Evolutionary conservation across 176 grass and related monocot species (phyloP).

Genomic region (Carex pumila): DNA sequence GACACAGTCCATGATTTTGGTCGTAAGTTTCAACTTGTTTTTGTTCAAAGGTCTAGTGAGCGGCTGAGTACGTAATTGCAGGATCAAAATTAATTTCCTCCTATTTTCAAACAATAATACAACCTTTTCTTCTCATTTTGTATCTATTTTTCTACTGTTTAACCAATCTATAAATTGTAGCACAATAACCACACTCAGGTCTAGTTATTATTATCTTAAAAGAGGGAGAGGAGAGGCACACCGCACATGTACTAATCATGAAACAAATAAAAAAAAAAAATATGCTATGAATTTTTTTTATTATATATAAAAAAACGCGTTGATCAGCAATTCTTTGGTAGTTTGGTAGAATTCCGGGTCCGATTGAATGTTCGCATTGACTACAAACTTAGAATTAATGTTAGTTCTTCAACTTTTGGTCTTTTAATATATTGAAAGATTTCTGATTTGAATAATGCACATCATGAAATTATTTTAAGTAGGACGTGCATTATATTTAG

Average conservation of each 20-base stretch:
- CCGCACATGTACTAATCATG: too few species aligned
- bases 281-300: too few species aligned
- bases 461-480: too few species aligned
- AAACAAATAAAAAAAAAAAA: background rate
- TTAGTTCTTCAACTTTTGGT: background rate
- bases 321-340: background rate
- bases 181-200: too few species aligned
- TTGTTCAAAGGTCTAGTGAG: background rate
- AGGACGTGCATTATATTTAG: too few species aligned
- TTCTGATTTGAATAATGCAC: background rate
- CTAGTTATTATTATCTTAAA: background rate
- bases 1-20: background rate
- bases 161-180: too few species aligned
- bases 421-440: background rate
- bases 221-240: too few species aligned
- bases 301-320: background rate
- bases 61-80: too few species aligned
- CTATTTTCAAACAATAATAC: too few species aligned
- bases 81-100: too few species aligned
- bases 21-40: background rate
- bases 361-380: background rate
- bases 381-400: background rate
- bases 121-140: too few species aligned
- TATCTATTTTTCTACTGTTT: too few species aligned
- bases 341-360: background rate